Conservation (phyloP, 768 basidiomycete genomes). For the Tephrocybe rancida region DNA sequence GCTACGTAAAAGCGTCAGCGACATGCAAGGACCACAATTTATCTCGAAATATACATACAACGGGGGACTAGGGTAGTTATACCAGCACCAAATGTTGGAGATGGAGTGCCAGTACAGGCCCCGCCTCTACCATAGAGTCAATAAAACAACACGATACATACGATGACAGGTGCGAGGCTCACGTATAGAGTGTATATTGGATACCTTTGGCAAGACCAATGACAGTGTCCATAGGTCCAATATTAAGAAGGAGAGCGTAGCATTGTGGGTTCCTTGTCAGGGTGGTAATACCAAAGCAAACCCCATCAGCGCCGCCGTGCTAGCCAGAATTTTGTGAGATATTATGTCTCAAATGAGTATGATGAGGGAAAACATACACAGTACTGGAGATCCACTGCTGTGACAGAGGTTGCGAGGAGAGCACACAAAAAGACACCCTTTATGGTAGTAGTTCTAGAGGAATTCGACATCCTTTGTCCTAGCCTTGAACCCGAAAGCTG, state of each 20-base stretch:
- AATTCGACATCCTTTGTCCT: no score
- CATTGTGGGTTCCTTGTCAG: background rate
- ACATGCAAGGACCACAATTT: background rate
- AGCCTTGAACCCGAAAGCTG: no score
- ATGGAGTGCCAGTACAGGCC: constrained; percentile 1
- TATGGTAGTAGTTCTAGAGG: no score
- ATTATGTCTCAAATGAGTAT: background rate
- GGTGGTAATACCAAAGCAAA: background rate
- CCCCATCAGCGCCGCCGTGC: constrained; percentile 1
- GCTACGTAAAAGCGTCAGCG: background rate
- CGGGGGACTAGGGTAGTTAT: background rate
- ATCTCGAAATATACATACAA: background rate
- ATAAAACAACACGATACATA: background rate
- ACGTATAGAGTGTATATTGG: constrained; percentile 2
- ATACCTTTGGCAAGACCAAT: background rate
- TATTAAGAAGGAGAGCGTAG: background rate
- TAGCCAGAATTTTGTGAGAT: background rate
- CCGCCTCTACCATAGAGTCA: background rate
- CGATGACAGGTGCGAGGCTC: background rate
- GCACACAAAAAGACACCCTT: background rate
- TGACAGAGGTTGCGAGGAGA: background rate
- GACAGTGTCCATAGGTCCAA: constrained; percentile 1
- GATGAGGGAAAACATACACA: background rate
- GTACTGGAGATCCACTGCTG: background rate
- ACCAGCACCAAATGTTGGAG: background rate